Conservation (phyloP, 805 yeast species). For the Hanseniaspora pseudoguilliermondii region DNA sequence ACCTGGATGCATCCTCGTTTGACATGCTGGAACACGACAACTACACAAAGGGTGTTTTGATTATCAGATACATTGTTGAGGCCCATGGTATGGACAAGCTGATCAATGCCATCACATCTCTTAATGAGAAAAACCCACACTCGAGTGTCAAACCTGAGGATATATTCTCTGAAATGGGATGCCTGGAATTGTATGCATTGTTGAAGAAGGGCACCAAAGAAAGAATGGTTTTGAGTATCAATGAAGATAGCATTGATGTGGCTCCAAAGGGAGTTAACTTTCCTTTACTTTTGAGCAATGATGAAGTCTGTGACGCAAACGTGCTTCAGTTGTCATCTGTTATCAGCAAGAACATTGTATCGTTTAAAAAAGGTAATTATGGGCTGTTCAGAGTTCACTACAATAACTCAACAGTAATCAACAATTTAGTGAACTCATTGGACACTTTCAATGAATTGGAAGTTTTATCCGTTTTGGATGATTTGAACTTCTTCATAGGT, state of each 20-base stretch:
- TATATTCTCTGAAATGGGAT: slow-evolving; percentile 21
- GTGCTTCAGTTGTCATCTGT: background rate
- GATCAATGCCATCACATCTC: slow-evolving; percentile 15
- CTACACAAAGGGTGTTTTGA: slow-evolving; percentile 25
- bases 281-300: slow-evolving; percentile 32
- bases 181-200: background rate
- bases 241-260: slow-evolving; percentile 35
- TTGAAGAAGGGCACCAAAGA: slow-evolving; percentile 1
- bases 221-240: slow-evolving; percentile 4
- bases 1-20: slow-evolving; percentile 9
- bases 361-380: slow-evolving; percentile 20
- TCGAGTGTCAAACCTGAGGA: slow-evolving; percentile 24
- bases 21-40: slow-evolving; percentile 14
- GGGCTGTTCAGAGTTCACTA: slow-evolving; percentile 43
- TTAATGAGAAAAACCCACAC: slow-evolving; percentile 17
- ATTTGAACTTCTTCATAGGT: slow-evolving; percentile 26
- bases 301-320: background rate
- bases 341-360: background rate
- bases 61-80: slow-evolving; percentile 23
- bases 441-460: slow-evolving; percentile 21
- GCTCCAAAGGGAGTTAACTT: slow-evolving; percentile 40
- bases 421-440: slow-evolving; percentile 6
- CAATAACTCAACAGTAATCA: slow-evolving; percentile 22
- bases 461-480: slow-evolving; percentile 26
- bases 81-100: slow-evolving; percentile 20